phyloP scores from a whole-genome alignment of 208 protist genomes.

The Sergeia podlipaevii region DNA sequence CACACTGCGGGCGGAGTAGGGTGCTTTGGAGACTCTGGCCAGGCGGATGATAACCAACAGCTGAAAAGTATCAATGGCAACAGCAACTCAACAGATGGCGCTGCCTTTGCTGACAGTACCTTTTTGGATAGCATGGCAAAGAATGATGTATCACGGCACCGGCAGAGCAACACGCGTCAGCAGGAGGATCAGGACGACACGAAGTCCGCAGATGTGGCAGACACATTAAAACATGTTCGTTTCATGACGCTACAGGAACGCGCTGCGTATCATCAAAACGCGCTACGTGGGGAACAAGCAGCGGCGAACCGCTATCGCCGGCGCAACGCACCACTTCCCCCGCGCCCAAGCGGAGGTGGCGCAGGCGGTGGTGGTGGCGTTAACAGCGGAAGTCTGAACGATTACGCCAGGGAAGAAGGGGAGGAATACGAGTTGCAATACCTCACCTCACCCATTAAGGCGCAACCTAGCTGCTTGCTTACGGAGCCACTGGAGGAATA shows the following conservation, averaged over 20 bases:
- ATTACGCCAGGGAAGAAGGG: constrained; percentile 15
- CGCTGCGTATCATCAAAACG: constrained; percentile 43
- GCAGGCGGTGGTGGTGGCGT: neutral
- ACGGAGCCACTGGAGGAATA: constrained; percentile 7
- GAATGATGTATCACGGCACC: no score
- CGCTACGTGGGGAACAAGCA: constrained; percentile 49
- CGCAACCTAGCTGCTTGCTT: constrained; percentile 25
- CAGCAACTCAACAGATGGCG: no score
- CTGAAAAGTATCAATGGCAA: no score
- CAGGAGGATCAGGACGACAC: no score
- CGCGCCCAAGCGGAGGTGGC: constrained; percentile 9
- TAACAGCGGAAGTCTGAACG: neutral
- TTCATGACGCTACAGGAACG: constrained; percentile 41
- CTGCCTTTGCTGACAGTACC: no score
- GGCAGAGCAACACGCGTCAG: no score
- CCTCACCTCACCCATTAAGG: constrained; percentile 17
- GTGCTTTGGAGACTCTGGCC: no score
- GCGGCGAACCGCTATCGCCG: constrained; percentile 41
- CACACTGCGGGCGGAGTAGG: no score
- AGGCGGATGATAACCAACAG: no score
- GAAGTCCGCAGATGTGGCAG: no score
- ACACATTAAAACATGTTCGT: no score
- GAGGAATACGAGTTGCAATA: constrained; percentile 17
- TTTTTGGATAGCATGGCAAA: no score
- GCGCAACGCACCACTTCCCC: constrained; percentile 35